Percentiles rank a stretch among this genome's conserved stretches.
phyloP scores from a whole-genome alignment of 2,329 filamentous ascomycete genomes.

The Apiospora pterosperma region DNA sequence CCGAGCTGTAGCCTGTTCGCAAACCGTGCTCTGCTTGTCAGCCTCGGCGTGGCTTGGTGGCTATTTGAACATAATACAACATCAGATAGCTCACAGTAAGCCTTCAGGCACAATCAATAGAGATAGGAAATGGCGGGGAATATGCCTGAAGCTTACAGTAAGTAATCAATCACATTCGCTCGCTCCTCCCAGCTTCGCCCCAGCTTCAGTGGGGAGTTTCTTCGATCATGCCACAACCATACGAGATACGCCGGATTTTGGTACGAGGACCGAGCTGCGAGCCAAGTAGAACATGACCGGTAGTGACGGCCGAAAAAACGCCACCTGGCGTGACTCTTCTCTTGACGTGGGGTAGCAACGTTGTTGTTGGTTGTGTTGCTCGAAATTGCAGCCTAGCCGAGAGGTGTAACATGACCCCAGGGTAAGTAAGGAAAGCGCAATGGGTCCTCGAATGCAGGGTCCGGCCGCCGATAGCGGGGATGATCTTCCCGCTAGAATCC shows the following conservation, averaged over 20 bases:
- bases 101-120: not conserved
- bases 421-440: not conserved
- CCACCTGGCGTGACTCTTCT: too few relatives aligned
- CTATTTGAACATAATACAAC: not conserved
- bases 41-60: not conserved
- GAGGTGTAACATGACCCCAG: too few relatives aligned
- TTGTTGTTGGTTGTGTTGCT: too few relatives aligned
- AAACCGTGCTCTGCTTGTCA: not conserved
- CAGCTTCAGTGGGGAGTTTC: not conserved
- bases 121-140: not conserved
- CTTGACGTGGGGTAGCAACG: too few relatives aligned
- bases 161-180: not conserved
- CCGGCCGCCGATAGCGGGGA: not conserved
- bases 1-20: not conserved
- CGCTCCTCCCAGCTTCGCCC: not conserved
- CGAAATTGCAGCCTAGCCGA: too few relatives aligned
- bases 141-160: not conserved
- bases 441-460: not conserved
- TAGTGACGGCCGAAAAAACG: not conserved
- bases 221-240: not conserved
- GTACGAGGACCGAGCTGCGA: not conserved
- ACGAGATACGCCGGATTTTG: not conserved
- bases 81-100: not conserved
- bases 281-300: not conserved
- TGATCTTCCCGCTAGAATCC: not conserved